These are phyloP conservation scores for Leptodontidium sp. DNA, from an alignment of 2,329 filamentous ascomycete genomes.

Conservation along the genomic window DNA sequence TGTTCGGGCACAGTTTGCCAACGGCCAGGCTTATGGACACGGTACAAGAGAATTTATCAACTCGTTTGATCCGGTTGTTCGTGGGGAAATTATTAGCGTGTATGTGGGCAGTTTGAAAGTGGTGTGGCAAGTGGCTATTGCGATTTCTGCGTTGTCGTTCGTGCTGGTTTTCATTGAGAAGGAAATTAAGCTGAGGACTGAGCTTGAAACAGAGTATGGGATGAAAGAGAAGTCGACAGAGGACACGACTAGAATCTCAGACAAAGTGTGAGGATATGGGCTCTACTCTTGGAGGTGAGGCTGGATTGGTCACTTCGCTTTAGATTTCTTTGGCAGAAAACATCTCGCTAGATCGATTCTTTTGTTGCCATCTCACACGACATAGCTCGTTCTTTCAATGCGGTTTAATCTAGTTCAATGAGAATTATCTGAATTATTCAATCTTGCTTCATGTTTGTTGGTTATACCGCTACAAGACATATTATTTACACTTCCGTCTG, in stretches of 20 bases:
- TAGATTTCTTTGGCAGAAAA: too few species aligned
- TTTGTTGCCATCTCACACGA: too few species aligned
- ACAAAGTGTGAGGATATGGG: neutral
- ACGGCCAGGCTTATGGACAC: conserved; percentile 33
- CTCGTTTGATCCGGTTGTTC: conserved; percentile 10
- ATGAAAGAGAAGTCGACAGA: conserved; percentile 10
- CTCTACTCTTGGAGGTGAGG: neutral
- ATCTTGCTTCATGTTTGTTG: too few species aligned
- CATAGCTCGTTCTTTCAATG: too few species aligned
- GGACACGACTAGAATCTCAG: neutral
- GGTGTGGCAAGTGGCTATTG: conserved; percentile 30
- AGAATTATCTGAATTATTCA: too few species aligned
- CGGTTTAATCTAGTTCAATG: too few species aligned
- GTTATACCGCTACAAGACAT: too few species aligned
- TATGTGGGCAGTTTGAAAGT: conserved; percentile 24
- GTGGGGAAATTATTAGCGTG: conserved; percentile 20
- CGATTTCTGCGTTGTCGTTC: conserved; percentile 23
- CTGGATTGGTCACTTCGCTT: too few species aligned
- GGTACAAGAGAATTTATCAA: conserved; percentile 24
- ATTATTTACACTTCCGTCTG: too few species aligned
- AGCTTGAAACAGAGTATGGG: conserved; percentile 32
- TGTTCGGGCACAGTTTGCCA: conserved; percentile 9
- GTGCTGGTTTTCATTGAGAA: conserved; percentile 28
- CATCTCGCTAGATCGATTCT: too few species aligned
- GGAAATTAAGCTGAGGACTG: conserved; percentile 27